Evolutionary conservation across 495 filamentous ascomycete genomes (phyloP), one percentile per base, ranked within the genome.

Genomic region (Penicillium angulare): DNA sequence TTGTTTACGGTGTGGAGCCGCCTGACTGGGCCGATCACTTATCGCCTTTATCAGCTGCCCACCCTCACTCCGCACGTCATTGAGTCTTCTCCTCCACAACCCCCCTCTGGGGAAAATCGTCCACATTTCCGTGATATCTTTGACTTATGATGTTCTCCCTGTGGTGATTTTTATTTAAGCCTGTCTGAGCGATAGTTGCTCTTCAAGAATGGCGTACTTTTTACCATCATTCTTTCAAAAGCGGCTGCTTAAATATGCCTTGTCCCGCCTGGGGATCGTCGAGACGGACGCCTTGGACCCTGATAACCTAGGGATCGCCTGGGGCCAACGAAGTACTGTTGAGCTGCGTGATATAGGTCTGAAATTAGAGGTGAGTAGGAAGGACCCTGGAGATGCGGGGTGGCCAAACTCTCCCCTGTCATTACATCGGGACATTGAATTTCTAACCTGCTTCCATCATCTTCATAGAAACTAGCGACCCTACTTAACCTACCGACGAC

Each of bases 331-430:
- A 54, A 91, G 83, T 47, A 84, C 83, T 0, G 75, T 95, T 26
- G 90, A 95, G 64, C 79, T 96, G 35, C 79, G 83, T 50, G 86
- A 96, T 78, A 80, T 97, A 44, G 87, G 84, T 2, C 65, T 97
- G 34, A 83, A 84, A 57, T 58, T 87, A 42, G 81, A 86, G 75
- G 89, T 86, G 76, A 60, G 80, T 61, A 48, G 34, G 43, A 33
- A 35, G 22, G 34, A 52, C 18, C 35, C 17, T 29, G 41, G 5
- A 26, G 18, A 42, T 10, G 51, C 36, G 47, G 51, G 16, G 31
- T 15, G 22, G 23, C 32, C 23, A 26, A 16, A 27, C 26, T 24
- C 31, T 16, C 45, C 33, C 43, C 20, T 33, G 43, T 35, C 13
- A 31, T 16, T 13, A 2, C 18, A 16, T 44, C 43, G 18, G 31